Conservation (phyloP, 2,329 filamentous ascomycete genomes). For the Periconia macrospinosa region DNA sequence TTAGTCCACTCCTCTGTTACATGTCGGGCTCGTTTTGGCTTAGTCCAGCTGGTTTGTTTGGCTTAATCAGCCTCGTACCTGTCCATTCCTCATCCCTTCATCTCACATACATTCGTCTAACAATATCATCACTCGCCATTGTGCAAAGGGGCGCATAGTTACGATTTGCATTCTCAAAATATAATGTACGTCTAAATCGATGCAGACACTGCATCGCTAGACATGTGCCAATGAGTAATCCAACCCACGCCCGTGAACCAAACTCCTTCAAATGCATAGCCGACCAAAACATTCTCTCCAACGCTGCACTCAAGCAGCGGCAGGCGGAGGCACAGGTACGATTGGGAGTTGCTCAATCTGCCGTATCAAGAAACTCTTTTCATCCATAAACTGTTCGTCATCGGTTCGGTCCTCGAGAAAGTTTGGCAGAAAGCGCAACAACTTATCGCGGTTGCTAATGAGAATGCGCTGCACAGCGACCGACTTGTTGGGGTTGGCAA, state of each 20-base stretch:
- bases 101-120: too few species aligned
- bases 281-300: not conserved
- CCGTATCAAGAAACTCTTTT: conserved; percentile 95
- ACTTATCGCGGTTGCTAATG: conserved; percentile 91
- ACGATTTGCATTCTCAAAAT: not conserved
- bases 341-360: conserved; percentile 67
- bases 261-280: conserved; percentile 11
- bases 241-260: conserved; percentile 2
- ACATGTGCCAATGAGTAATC: conserved; percentile 5
- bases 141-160: not conserved
- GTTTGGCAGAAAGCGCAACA: conserved; percentile 83
- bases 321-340: conserved; percentile 27
- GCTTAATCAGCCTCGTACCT: not conserved
- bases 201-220: conserved; percentile 5
- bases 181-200: not conserved
- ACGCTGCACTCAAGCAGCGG: conserved; percentile 14
- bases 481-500: conserved; percentile 98
- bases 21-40: not conserved
- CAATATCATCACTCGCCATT: too few species aligned
- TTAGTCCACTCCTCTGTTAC: not conserved
- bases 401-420: conserved; percentile 95
- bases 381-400: conserved; percentile 97
- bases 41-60: not conserved
- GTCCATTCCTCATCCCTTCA: not conserved
- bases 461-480: conserved; percentile 92